Percentiles rank a stretch among this genome's conserved stretches.
Evolutionary conservation across 768 basidiomycete species (phyloP).

Genomic region (Tremella mesenterica): DNA sequence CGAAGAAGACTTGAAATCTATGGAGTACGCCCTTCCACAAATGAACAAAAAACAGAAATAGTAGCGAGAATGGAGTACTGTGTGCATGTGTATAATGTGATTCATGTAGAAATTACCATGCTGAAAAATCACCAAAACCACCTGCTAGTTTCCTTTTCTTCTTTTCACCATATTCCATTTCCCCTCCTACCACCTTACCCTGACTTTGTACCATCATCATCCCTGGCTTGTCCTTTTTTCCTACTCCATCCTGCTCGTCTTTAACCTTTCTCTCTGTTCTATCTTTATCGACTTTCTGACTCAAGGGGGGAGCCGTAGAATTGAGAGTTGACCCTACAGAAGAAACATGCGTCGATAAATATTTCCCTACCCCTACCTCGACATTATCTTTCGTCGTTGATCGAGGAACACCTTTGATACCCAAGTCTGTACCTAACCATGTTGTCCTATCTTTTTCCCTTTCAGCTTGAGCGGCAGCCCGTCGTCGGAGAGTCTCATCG

Average conservation of each 20-base stretch:
- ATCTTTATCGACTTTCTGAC: not conserved
- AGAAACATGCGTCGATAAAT: constrained; percentile 20
- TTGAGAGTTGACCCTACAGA: constrained; percentile 1
- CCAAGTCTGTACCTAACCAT: constrained; percentile 43
- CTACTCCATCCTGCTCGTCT: constrained; percentile 24
- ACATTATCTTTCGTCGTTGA: constrained; percentile 22
- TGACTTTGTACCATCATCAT: constrained; percentile 62
- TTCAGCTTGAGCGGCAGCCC: constrained; percentile 48
- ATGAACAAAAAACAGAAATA: no score
- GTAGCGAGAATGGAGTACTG: no score
- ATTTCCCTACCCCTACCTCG: constrained; percentile 33
- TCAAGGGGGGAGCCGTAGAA: not conserved
- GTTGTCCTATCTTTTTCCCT: constrained; percentile 47
- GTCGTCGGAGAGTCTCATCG: constrained; percentile 50
- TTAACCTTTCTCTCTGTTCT: constrained; percentile 17
- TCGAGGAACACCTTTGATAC: constrained; percentile 35
- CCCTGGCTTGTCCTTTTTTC: constrained; percentile 40
- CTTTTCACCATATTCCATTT: constrained; percentile 46
- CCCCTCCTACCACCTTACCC: constrained; percentile 14
- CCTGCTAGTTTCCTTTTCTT: constrained; percentile 67
- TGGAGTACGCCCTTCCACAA: no score
- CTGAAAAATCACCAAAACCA: constrained; percentile 68
- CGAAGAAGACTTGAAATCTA: no score
- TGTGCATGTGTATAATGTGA: no score
- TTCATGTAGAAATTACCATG: constrained; percentile 21